phyloP scores from a whole-genome alignment of 2,329 filamentous ascomycete species.

The Rutstroemia sp. region DNA sequence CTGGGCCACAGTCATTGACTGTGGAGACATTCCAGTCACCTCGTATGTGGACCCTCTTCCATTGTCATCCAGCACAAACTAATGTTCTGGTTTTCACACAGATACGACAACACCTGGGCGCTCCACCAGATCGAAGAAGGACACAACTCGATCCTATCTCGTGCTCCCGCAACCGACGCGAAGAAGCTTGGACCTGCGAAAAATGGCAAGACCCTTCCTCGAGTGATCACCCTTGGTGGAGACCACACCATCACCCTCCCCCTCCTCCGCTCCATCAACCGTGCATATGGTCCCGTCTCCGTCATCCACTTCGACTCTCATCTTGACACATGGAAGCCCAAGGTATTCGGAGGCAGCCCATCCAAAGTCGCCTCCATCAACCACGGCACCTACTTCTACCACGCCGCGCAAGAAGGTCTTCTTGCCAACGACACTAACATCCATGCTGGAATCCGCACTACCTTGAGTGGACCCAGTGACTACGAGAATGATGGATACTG shows the following conservation, averaged over 20 bases:
- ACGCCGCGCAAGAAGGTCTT: slow-evolving; percentile 70
- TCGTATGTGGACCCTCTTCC: slow-evolving; percentile 46
- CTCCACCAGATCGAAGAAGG: slow-evolving; percentile 81
- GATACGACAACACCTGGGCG: slow-evolving; percentile 76
- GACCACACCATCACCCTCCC: slow-evolving; percentile 57
- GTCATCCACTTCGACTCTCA: slow-evolving; percentile 59
- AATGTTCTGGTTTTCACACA: slow-evolving; percentile 27
- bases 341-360: slow-evolving; percentile 78
- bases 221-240: slow-evolving; percentile 69
- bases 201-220: slow-evolving; percentile 67
- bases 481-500: slow-evolving; percentile 83
- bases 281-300: slow-evolving; percentile 51
- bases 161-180: slow-evolving; percentile 62
- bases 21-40: slow-evolving; percentile 77
- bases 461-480: slow-evolving; percentile 68
- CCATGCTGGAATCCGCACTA: slow-evolving; percentile 81
- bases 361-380: slow-evolving; percentile 71
- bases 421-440: slow-evolving; percentile 78
- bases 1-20: slow-evolving; percentile 75
- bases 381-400: slow-evolving; percentile 85
- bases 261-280: slow-evolving; percentile 51
- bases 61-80: neutral
- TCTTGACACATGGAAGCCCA: slow-evolving; percentile 70
- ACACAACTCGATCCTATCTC: slow-evolving; percentile 67
- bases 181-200: slow-evolving; percentile 60